Evolutionary conservation across 352 stramenopile genomes (phyloP).

Genomic region (Halophytophthora polymorphica): DNA sequence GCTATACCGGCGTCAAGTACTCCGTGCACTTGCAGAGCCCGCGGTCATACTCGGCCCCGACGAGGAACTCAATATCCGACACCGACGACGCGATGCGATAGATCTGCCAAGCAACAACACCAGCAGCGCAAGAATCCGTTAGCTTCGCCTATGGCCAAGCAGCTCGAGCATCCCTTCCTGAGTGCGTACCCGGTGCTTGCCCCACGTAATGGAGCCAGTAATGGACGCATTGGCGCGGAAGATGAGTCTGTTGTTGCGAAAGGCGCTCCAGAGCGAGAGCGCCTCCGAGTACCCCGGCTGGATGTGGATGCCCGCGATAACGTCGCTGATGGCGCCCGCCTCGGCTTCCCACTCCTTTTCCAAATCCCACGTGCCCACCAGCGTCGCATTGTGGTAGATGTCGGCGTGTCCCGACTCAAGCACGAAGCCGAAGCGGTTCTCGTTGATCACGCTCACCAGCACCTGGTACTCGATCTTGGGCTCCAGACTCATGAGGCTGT

Average conservation of each 20-base stretch:
- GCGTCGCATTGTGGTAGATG: conserved; percentile 77
- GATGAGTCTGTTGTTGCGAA: conserved; percentile 69
- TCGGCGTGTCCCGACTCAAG: conserved; percentile 69
- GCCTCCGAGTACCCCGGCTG: conserved; percentile 62
- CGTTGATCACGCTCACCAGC: conserved; percentile 84
- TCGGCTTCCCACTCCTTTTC: conserved; percentile 61
- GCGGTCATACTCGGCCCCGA: conserved; percentile 83
- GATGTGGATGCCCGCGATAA: conserved; percentile 74
- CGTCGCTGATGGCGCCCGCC: conserved; percentile 73
- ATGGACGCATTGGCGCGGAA: conserved; percentile 83
- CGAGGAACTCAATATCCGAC: conserved; percentile 79
- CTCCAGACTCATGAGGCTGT: conserved; percentile 66
- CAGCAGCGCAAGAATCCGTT: neutral
- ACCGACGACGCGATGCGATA: conserved; percentile 80
- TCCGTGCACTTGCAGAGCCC: conserved; percentile 80
- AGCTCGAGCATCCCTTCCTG: conserved; percentile 43
- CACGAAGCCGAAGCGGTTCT: conserved; percentile 86
- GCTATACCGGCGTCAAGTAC: conserved; percentile 58
- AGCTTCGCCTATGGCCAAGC: conserved; percentile 1
- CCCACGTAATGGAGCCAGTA: conserved; percentile 80
- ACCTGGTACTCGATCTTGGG: conserved; percentile 86
- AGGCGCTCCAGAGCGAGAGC: conserved; percentile 62
- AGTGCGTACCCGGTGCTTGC: conserved; percentile 23
- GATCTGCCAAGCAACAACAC: conserved; percentile 49
- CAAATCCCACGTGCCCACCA: conserved; percentile 72